A percentile compares a stretch with the other conserved stretches of the same genome.
These are phyloP conservation scores for Apiospora saccharicola DNA, from an alignment of 2,329 filamentous ascomycete species.

Conservation along the genomic window DNA sequence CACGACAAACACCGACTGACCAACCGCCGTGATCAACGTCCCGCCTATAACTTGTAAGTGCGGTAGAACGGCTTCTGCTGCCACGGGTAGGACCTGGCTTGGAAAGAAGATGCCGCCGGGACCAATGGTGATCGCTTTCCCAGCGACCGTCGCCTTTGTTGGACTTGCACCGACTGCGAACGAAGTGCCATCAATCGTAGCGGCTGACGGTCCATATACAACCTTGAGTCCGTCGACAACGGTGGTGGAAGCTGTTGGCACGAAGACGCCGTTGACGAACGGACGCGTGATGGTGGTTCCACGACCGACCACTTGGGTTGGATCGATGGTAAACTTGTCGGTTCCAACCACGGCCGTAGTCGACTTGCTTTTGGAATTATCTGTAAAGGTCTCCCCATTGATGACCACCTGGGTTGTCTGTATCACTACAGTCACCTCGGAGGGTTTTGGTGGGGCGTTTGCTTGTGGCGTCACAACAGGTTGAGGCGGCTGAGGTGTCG, in stretches of 20 bases:
- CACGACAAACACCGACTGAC: constrained; percentile 50
- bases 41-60: constrained; percentile 57
- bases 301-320: constrained; percentile 53
- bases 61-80: constrained; percentile 44
- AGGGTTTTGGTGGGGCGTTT: constrained; percentile 6
- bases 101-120: constrained; percentile 46
- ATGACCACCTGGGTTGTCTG: constrained; percentile 56
- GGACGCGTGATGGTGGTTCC: constrained; percentile 55
- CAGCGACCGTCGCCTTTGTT: constrained; percentile 43
- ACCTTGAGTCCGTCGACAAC: constrained; percentile 50
- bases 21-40: constrained; percentile 54
- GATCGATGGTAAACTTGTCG: constrained; percentile 56
- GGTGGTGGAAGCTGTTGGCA: constrained; percentile 47
- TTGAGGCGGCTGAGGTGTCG: constrained; percentile 26
- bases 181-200: constrained; percentile 51
- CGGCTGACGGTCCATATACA: constrained; percentile 49
- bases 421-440: constrained; percentile 50
- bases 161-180: constrained; percentile 50
- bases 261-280: constrained; percentile 41
- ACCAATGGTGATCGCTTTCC: constrained; percentile 37
- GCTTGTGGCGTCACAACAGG: not conserved
- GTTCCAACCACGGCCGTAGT: constrained; percentile 51
- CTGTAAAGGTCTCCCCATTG: constrained; percentile 53
- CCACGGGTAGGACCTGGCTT: constrained; percentile 48
- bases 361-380: constrained; percentile 47